phyloP scores from a whole-genome alignment of 345 rosid genomes.

The Ceriops tagal region DNA sequence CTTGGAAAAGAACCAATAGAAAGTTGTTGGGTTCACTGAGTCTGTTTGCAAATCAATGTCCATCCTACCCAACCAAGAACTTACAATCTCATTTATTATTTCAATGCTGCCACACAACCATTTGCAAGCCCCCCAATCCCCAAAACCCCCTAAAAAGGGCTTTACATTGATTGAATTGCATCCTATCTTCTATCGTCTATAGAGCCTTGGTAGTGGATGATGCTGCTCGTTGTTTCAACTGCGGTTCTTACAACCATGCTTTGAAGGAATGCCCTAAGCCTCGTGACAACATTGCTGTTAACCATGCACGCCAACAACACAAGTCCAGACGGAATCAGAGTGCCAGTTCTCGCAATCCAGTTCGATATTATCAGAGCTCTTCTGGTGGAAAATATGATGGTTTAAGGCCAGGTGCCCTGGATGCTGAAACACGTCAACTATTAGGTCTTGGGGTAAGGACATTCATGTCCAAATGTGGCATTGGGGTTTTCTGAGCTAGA shows the following conservation, averaged over 20 bases:
- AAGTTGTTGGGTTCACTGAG: too few species aligned
- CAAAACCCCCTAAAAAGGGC: neutral
- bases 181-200: conserved; percentile 24
- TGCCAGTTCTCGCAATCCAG: conserved; percentile 47
- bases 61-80: too few species aligned
- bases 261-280: conserved; percentile 86
- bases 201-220: conserved; percentile 70
- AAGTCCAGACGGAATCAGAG: conserved; percentile 62
- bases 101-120: too few species aligned
- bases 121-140: too few species aligned
- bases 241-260: conserved; percentile 87
- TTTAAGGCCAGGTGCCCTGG: conserved; percentile 82
- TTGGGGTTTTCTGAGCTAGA: neutral
- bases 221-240: conserved; percentile 89
- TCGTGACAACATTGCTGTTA: conserved; percentile 73
- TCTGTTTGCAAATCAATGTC: too few species aligned
- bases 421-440: conserved; percentile 67
- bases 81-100: too few species aligned
- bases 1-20: too few species aligned
- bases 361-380: conserved; percentile 69
- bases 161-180: neutral
- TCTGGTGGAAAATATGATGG: conserved; percentile 78
- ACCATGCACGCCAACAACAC: conserved; percentile 72
- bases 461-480: neutral
- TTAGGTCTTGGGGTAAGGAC: conserved; percentile 78